These are phyloP conservation scores for Sporothrix globosa DNA, from an alignment of 2,329 filamentous ascomycete species.

Conservation along the genomic window DNA sequence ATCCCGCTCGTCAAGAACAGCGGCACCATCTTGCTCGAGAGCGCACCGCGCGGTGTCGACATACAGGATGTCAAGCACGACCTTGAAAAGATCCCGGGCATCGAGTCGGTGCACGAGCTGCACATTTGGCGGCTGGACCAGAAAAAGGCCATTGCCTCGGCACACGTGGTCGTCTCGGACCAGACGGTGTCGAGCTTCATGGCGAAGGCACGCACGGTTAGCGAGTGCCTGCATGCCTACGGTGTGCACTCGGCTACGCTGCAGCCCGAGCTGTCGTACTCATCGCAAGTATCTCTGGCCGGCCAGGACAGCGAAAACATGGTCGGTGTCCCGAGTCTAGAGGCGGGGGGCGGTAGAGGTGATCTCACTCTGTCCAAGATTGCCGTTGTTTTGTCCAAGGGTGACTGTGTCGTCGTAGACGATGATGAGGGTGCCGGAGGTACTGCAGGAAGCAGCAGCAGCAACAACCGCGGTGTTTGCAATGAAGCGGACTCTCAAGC, in stretches of 20 bases:
- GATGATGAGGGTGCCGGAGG: background rate
- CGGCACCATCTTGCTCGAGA: conserved; percentile 69
- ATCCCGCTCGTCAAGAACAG: conserved; percentile 64
- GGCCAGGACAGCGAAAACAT: background rate
- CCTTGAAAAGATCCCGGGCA: conserved; percentile 68
- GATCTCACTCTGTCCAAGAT: background rate
- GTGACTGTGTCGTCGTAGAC: background rate
- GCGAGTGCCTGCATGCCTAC: conserved; percentile 72
- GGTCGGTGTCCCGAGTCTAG: background rate
- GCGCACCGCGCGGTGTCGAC: conserved; percentile 62
- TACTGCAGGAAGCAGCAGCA: background rate
- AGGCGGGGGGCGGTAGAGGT: background rate
- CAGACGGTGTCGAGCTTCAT: conserved; percentile 61
- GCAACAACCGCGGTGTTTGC: background rate
- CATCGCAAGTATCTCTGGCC: conserved; percentile 13
- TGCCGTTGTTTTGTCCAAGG: background rate
- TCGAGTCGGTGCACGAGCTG: conserved; percentile 70
- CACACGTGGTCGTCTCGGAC: conserved; percentile 66
- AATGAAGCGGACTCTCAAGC: background rate
- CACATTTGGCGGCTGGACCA: conserved; percentile 76
- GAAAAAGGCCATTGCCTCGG: conserved; percentile 68
- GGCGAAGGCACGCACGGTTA: conserved; percentile 62
- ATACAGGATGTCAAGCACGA: conserved; percentile 68
- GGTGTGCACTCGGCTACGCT: conserved; percentile 73
- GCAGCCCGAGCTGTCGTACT: conserved; percentile 61